phyloP scores from a whole-genome alignment of 495 filamentous ascomycete species.

The Lasiosphaeris hirsuta region DNA sequence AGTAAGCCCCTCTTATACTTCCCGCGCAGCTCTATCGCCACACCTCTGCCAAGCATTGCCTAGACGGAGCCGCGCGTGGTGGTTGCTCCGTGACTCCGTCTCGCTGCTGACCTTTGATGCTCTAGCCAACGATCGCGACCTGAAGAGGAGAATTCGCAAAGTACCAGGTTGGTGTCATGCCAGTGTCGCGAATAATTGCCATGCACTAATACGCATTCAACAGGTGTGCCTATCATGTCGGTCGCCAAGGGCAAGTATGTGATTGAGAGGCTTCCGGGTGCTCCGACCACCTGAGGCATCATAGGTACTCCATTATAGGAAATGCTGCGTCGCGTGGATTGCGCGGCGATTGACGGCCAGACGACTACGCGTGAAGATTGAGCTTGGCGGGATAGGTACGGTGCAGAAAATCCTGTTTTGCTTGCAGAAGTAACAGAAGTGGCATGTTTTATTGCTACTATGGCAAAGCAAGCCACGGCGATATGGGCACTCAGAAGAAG shows the following conservation, averaged over 20 bases:
- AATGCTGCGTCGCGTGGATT: not conserved
- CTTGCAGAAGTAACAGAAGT: too few species aligned
- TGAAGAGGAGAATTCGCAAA: conserved; percentile 79
- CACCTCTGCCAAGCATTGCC: too few species aligned
- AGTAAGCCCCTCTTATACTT: conserved; percentile 16
- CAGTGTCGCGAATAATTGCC: too few species aligned
- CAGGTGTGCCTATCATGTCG: conserved; percentile 47
- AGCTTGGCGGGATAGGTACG: too few species aligned
- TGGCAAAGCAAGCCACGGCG: too few species aligned
- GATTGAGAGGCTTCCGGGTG: conserved; percentile 86
- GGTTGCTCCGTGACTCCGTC: too few species aligned
- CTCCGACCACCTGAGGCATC: conserved; percentile 42
- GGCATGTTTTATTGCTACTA: too few species aligned
- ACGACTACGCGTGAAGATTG: too few species aligned
- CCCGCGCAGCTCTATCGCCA: too few species aligned
- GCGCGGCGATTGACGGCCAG: not conserved
- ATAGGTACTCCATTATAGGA: not conserved
- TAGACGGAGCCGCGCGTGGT: too few species aligned
- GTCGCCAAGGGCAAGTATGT: conserved; percentile 83
- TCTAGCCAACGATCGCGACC: conserved; percentile 75
- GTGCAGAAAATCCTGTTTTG: too few species aligned
- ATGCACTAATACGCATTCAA: conserved; percentile 12
- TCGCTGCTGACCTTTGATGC: not conserved
- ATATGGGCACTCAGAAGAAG: too few species aligned
- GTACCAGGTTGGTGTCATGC: conserved; percentile 45